Conservation (phyloP, 306 rosid genomes). For the Inga leiocalycina region DNA sequence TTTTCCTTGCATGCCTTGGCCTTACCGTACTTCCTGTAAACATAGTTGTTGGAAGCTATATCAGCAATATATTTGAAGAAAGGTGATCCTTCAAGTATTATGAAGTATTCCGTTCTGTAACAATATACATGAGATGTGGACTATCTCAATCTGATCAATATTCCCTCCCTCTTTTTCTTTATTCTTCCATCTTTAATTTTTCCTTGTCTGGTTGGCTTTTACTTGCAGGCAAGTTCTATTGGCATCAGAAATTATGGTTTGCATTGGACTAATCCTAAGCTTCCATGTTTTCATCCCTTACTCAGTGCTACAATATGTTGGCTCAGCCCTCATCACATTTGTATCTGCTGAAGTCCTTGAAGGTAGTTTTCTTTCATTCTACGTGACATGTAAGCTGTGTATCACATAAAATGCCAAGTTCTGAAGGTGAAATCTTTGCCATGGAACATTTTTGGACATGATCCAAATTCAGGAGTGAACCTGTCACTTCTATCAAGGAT, state of each 20-base stretch:
- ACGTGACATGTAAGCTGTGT: background rate
- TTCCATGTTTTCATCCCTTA: constrained; percentile 66
- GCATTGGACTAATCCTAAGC: constrained; percentile 76
- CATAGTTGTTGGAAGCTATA: constrained; percentile 77
- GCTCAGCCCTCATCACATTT: constrained; percentile 83
- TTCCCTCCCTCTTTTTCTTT: background rate
- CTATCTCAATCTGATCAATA: background rate
- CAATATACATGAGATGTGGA: background rate
- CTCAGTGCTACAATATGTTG: constrained; percentile 71
- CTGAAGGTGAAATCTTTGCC: constrained; percentile 13
- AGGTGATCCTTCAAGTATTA: constrained; percentile 51
- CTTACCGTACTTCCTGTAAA: constrained; percentile 95
- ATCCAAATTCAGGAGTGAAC: constrained; percentile 70
- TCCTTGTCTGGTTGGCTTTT: constrained; percentile 29
- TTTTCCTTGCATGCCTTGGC: constrained; percentile 89
- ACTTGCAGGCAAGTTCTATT: constrained; percentile 74
- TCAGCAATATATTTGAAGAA: constrained; percentile 94
- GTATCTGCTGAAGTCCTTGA: constrained; percentile 88
- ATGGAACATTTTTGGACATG: constrained; percentile 18
- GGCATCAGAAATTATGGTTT: constrained; percentile 80
- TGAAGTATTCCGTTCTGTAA: background rate
- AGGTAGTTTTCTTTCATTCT: constrained; percentile 53
- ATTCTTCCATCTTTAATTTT: constrained; percentile 1
- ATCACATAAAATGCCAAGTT: background rate
- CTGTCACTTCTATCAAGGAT: constrained; percentile 79